Conservation (phyloP, 768 basidiomycete genomes). For the Boletus tylopilopsis region DNA sequence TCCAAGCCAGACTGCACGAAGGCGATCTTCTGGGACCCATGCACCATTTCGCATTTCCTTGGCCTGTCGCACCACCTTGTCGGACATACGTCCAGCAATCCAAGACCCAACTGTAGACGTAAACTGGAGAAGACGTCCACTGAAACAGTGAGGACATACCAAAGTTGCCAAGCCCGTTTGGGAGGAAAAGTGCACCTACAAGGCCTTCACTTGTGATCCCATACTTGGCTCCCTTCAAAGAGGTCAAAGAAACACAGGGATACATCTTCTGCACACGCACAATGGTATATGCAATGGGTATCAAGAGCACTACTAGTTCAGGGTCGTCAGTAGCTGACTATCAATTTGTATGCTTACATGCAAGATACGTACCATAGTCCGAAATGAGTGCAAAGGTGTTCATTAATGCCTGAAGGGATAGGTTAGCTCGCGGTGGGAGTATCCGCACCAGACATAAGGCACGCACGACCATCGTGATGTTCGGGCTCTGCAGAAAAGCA, state of each 20-base stretch:
- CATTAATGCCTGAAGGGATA: slow-evolving; percentile 40
- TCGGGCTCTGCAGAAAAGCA: slow-evolving; percentile 55
- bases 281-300: slow-evolving; percentile 65
- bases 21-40: slow-evolving; percentile 69
- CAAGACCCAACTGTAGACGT: slow-evolving; percentile 51
- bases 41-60: slow-evolving; percentile 46
- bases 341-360: too few species aligned
- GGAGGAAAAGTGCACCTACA: slow-evolving; percentile 25
- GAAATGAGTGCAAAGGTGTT: slow-evolving; percentile 26
- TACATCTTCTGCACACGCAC: slow-evolving; percentile 33
- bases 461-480: slow-evolving; percentile 52
- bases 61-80: slow-evolving; percentile 46
- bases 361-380: slow-evolving; percentile 32
- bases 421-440: background rate
- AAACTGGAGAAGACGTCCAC: background rate
- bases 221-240: slow-evolving; percentile 43
- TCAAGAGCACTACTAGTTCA: slow-evolving; percentile 36
- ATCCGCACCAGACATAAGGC: background rate
- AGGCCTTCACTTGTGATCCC: slow-evolving; percentile 20
- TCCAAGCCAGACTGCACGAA: slow-evolving; percentile 49
- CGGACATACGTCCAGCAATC: slow-evolving; percentile 56
- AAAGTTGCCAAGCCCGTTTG: slow-evolving; percentile 25
- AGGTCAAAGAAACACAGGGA: background rate
- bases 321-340: background rate
- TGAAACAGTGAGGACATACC: slow-evolving; percentile 9